Base-by-base conservation (phyloP, 78 protist species). In the Protostelium mycophagum region DNA sequence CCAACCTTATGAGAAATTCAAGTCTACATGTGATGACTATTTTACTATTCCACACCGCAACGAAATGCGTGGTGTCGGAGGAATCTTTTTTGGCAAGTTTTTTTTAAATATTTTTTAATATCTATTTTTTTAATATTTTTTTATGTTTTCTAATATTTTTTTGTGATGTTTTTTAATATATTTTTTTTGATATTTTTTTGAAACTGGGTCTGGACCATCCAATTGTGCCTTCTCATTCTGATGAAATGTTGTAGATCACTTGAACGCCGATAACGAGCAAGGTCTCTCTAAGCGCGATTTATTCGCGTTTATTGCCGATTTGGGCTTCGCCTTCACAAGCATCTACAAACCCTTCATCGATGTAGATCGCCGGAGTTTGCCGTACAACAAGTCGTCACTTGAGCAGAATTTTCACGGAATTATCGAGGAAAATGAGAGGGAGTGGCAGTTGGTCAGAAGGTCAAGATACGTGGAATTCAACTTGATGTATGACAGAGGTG, bases 401-500 rank as follows among this genome's bases (percentile, higher is more conserved):
- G 36, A 85, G 39, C 83, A 83, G 51, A 85, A 83, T 34, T 28
- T 36, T 5, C 73, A 51, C 31, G 73, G 73, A 16, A 51, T 25
- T 51, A 51, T 51, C 73, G 73, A 51, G 16, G 73, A 51, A 16
- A 51, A 51, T 16, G 73, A 86, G 83, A 86, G 96, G 38, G 91
- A 92, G 34, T 95, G 83, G 86, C 96, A 95, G 90, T 37, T 95
- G 0, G 84, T 90, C 63, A 89, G 96, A 83, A 83, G 96, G 31
- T 86, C 90, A 35, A 85, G 96, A 34, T 95, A 95, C 63, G 96
- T 95, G 0, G 96, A 95, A 34, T 95, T 95, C 90, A 95, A 95
- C 37, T 91, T 95, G 63, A 83, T 89, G 38, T 91, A 89, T 86
- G 96, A 95, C 84, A 38, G 96, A 63, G 96, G 94, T 37, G 73